Evolutionary conservation across 164 flowering plant genomes (phyloP), one percentile per base, ranked within the genome.

Genomic region (Berberis thunbergii): DNA sequence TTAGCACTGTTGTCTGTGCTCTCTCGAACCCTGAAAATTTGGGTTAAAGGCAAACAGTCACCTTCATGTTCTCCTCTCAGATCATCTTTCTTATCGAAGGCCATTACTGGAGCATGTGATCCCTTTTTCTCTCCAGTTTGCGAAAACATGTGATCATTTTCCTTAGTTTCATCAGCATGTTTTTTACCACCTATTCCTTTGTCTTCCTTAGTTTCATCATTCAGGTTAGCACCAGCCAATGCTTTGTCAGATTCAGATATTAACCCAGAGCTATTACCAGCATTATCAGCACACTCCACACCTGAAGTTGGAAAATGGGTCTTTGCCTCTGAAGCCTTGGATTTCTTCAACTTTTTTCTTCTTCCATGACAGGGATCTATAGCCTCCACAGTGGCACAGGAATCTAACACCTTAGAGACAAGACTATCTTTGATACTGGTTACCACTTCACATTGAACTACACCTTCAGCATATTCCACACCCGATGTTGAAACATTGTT

Each of bases 291-390:
- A 64, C 60, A 52, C 40, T 70, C 59, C 45, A 55, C 60, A 49
- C 43, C 53, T 12, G 52, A 49, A 39, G 56, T 43, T 41, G 52
- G 9, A 12, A 50, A 64, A 39, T 68, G 66, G 49, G 43, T 50
- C 55, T 62, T 62, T 4, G 41, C 64, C 44, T 45, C 13, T 64
- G 63, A 39, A 49, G 66, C 58, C 49, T 57, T 65, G 41, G 48
- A 71, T 55, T 63, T 73, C 58, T 60, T 73, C 2, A 54, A 43
- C 63, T 12, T 61, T 43, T 49, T 63, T 10, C n/a, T 72, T 65
- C 61, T 74, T 43, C 65, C 75, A 55, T 70, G 71, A 46, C 67
- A 46, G 61, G 73, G 49, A 41, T 71, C 70, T 11, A 2, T 46
- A 11, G 63, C 59, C 41, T 63, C 77, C 13, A 39, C 52, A 62